phyloP scores from a whole-genome alignment of 768 basidiomycete genomes.

The Paxillus rubicundulus region DNA sequence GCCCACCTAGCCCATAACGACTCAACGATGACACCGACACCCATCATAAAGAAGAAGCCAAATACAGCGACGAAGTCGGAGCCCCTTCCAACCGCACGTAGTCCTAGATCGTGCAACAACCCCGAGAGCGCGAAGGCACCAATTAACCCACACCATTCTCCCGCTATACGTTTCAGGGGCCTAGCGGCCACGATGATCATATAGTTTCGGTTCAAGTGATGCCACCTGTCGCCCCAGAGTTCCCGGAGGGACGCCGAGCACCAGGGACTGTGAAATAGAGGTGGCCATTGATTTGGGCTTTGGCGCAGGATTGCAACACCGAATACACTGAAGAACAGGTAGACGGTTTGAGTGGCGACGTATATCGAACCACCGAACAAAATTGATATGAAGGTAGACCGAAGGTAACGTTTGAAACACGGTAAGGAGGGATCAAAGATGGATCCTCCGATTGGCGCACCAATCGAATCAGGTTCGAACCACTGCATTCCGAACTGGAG shows the following conservation, averaged over 20 bases:
- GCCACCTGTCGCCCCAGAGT: conserved; percentile 61
- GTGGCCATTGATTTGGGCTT: conserved; percentile 52
- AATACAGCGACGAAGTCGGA: conserved; percentile 40
- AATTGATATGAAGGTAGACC: conserved; percentile 43
- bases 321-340: conserved; percentile 40
- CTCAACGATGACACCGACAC: conserved; percentile 50
- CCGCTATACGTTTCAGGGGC: conserved; percentile 41
- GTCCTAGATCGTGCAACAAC: conserved; percentile 50
- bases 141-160: conserved; percentile 46
- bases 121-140: conserved; percentile 57
- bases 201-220: conserved; percentile 55
- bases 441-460: conserved; percentile 24
- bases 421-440: conserved; percentile 33
- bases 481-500: conserved; percentile 37
- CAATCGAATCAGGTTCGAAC: conserved; percentile 40
- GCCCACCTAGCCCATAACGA: conserved; percentile 39
- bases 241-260: conserved; percentile 49
- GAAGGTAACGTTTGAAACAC: conserved; percentile 30
- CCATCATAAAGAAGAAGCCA: conserved; percentile 55
- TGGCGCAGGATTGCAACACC: conserved; percentile 45
- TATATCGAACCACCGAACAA: conserved; percentile 46
- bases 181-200: conserved; percentile 49
- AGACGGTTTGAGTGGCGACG: conserved; percentile 40
- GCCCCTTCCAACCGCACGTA: conserved; percentile 60
- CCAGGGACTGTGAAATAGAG: conserved; percentile 54